Conservation (phyloP, 2,329 filamentous ascomycete genomes). For the Aspergillus terreus region DNA sequence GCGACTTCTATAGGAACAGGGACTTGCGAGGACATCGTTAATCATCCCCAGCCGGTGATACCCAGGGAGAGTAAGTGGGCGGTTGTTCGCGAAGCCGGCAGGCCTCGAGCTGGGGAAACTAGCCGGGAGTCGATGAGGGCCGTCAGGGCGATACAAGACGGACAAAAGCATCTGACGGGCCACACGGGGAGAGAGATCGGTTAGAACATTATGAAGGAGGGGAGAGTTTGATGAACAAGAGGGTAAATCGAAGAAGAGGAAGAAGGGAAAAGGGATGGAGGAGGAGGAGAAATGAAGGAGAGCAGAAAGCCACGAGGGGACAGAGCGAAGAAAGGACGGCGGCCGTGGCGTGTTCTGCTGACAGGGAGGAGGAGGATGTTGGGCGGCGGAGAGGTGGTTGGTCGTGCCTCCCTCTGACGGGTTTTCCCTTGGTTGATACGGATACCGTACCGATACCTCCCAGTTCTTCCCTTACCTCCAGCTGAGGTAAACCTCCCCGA, state of each 20-base stretch:
- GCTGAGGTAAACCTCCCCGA: too few species aligned
- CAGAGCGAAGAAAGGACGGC: constrained; percentile 6
- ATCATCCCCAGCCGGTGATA: constrained; percentile 12
- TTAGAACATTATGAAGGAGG: constrained; percentile 18
- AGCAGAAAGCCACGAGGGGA: constrained; percentile 15
- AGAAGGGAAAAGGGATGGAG: not conserved
- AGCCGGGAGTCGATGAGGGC: constrained; percentile 11
- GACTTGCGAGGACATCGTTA: constrained; percentile 14
- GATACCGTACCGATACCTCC: too few species aligned
- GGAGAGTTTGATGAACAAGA: constrained; percentile 10
- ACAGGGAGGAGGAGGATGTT: constrained; percentile 26
- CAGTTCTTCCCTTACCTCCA: too few species aligned
- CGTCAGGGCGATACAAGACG: constrained; percentile 19
- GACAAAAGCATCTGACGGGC: constrained; percentile 22
- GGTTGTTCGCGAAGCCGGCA: constrained; percentile 6
- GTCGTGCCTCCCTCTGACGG: constrained; percentile 9
- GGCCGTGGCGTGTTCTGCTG: constrained; percentile 25
- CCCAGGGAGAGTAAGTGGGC: constrained; percentile 3
- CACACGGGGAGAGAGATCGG: constrained; percentile 8
- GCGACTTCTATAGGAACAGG: constrained; percentile 6
- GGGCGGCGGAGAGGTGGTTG: constrained; percentile 22
- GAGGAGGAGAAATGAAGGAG: constrained; percentile 13
- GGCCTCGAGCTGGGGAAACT: constrained; percentile 9
- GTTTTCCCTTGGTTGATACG: not conserved
- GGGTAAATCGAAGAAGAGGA: constrained; percentile 11